phyloP scores from a whole-genome alignment of 352 stramenopile species.

The Globisporangium ultimum region DNA sequence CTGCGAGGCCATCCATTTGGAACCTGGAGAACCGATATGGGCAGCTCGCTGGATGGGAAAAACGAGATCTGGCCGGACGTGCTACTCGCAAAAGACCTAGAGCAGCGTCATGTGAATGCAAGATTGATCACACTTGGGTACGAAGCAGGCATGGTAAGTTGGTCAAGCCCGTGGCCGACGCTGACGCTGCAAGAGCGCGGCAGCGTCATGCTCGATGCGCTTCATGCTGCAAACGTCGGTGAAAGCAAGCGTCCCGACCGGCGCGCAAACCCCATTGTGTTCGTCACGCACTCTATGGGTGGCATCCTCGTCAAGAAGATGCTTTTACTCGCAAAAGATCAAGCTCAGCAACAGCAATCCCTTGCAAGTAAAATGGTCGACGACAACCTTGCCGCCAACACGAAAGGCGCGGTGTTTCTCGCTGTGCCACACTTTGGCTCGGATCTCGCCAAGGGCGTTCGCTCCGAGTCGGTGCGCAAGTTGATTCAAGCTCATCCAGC shows the following conservation, averaged over 20 bases:
- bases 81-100: conserved; percentile 56
- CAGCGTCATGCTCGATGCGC: conserved; percentile 63
- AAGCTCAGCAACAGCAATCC: conserved; percentile 2
- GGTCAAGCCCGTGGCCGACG: conserved; percentile 84
- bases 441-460: conserved; percentile 60
- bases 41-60: conserved; percentile 40
- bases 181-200: conserved; percentile 71
- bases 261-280: conserved; percentile 54
- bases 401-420: conserved; percentile 67
- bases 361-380: conserved; percentile 14
- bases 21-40: conserved; percentile 82
- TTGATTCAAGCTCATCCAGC: conserved; percentile 77
- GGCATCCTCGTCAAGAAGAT: conserved; percentile 86
- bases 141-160: conserved; percentile 80
- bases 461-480: conserved; percentile 60
- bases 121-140: conserved; percentile 77
- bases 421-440: conserved; percentile 85
- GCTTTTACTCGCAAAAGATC: conserved; percentile 46
- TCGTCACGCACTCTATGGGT: conserved; percentile 88
- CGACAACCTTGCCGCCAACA: conserved; percentile 33
- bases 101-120: conserved; percentile 33
- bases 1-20: conserved; percentile 76
- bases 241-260: conserved; percentile 8
- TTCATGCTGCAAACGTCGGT: conserved; percentile 70
- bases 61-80: conserved; percentile 78